Evolutionary conservation across 306 rosid genomes (phyloP), one percentile per base, ranked within the genome.

Genomic region (Prunus campanulata): DNA sequence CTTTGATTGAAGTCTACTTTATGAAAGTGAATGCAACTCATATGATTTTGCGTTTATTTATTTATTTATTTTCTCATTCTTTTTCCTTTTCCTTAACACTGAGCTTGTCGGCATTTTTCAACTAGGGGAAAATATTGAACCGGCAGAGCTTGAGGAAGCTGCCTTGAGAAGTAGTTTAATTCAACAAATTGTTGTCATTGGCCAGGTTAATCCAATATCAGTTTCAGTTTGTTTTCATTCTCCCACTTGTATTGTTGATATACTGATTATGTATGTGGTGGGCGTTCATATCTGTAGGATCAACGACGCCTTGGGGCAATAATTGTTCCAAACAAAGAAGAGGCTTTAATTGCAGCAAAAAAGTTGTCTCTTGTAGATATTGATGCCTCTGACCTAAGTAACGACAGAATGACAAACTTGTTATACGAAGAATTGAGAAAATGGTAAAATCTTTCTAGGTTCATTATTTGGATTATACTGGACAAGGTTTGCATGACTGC

Each of bases 81-180:
- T 77, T n/a, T 64, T 63, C 42, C 68, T 44, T n/a, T 75, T 39
- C 57, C 46, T n/a, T n/a, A 5, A 72, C 42, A 65, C 24, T 30
- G 30, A 22, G 64, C 25, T 68, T 57, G 56, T 62, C 29, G 59
- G 57, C 63, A 50, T 52, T 60, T 74, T 73, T 16, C 57, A 72
- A 78, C 81, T 55, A 94, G 98, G 98, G 55, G 97, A 94, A 86
- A 94, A 94, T 75, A 91, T 92, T 69, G 98, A 94, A 84, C 98
- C 98, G 0, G 86, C 42, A 25, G 95, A 85, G 72, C 87, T 94
- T 78, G 98, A 94, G 81, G 98, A 89, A 87, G 96, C 98, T 84
- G 95, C 96, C 61, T 74, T 89, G 86, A 87, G 88, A 80, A 94
- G 97, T 83, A 83, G 69, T 76, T 84, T 89, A 80, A 92, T 94